These are phyloP conservation scores for Macrocybe gigantea DNA, from an alignment of 768 basidiomycete genomes.

Conservation along the genomic window DNA sequence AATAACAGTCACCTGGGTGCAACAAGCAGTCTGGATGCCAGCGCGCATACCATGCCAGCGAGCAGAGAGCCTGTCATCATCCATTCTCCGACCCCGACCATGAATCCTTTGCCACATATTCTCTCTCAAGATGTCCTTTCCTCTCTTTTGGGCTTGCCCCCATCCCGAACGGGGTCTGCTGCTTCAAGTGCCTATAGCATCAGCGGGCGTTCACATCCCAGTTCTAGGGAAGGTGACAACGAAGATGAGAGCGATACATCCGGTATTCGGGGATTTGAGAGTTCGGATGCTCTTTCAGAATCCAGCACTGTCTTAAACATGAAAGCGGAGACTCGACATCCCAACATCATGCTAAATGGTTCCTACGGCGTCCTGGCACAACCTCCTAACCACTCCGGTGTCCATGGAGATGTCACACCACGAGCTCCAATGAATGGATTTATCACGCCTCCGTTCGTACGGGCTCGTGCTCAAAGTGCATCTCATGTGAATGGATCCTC, in stretches of 20 bases:
- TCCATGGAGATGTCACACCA: constrained; percentile 61
- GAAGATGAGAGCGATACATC: constrained; percentile 34
- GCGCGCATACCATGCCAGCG: constrained; percentile 4
- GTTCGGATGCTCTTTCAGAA: constrained; percentile 35
- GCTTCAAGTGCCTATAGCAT: constrained; percentile 26
- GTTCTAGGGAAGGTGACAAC: constrained; percentile 54
- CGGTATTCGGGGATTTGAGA: constrained; percentile 16
- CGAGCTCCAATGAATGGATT: constrained; percentile 32
- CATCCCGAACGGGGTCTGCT: constrained; percentile 34
- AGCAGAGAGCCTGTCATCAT: constrained; percentile 19
- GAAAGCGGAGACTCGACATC: constrained; percentile 20
- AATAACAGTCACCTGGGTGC: constrained; percentile 10
- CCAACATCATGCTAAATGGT: too few species aligned
- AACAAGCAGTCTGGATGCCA: constrained; percentile 6
- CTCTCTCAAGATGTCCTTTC: constrained; percentile 69
- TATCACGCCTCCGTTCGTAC: background rate
- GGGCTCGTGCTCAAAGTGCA: constrained; percentile 3
- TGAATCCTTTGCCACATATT: constrained; percentile 51
- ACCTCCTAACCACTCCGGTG: background rate
- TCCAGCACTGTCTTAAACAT: constrained; percentile 36
- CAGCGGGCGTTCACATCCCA: constrained; percentile 32
- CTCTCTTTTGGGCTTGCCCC: constrained; percentile 52
- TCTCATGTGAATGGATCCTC: background rate
- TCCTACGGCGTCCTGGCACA: background rate
- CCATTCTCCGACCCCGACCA: constrained; percentile 52